Evolutionary conservation across 768 basidiomycete genomes (phyloP), one percentile per base, ranked within the genome.

Genomic region (Leccinum fibrillosum): DNA sequence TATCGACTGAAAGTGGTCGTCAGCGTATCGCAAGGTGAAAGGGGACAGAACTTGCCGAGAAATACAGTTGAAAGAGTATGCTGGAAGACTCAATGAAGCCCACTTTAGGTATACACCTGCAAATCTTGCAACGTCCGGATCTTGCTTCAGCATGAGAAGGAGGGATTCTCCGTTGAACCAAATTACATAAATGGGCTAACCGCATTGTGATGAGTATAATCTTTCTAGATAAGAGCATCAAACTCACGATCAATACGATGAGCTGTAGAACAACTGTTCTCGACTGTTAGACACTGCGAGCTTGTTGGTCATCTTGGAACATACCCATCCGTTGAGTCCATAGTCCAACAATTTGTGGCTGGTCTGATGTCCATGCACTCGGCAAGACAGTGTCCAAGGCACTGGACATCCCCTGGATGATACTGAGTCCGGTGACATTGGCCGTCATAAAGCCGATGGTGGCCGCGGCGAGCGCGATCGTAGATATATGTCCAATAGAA

Each of bases 341-440:
- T 2, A 96, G 78, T 4, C 94, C 94, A 12, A 98, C 93, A 0
- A 92, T 78, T 5, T 86, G 77, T 0, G 95, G 96, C 25, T 91
- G 85, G 3, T 82, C 69, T 3, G 92, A 94, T 0, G 97, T 95
- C 94, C 91, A 99, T 10, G 96, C 94, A 44, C 91, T 84, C 0
- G 97, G 96, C 2, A 98, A 82, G 68, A 99, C 81, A 0, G 96
- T 95, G 69, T 99, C 97, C 32, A 99, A 82, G 0, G 92, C 88
- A 58, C 88, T 89, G 21, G 85, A 77, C 64, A 96, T 86, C 6
- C 94, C 93, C 64, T 90, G 89, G 13, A 94, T 79, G 54, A 96
- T 85, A 62, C 89, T 90, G 39, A 76, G 60, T 26, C 71, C 71
- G 35, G 64, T 64, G 4, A 87, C 84, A 54, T 81, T 86, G 17